Percentiles rank a stretch among this genome's conserved stretches.
Evolutionary conservation across 1,284 basidiomycete genomes (phyloP).

Genomic region (Apiotrichum mycotoxinovorans): DNA sequence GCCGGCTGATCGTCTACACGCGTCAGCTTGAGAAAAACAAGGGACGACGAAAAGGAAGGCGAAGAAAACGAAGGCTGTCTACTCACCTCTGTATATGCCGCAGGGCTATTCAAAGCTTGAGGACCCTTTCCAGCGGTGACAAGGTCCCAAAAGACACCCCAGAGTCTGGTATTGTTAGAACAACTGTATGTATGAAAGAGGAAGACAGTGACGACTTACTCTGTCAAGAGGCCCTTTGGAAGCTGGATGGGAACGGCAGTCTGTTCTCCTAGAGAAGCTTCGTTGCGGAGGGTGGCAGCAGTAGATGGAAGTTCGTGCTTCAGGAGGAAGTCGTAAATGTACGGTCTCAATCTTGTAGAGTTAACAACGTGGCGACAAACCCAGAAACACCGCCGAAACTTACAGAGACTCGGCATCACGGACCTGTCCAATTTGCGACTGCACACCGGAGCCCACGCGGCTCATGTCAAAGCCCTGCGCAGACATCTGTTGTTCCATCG

Average conservation of each 20-base stretch:
- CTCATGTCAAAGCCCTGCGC: conserved; percentile 33
- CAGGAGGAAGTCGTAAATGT: conserved; percentile 46
- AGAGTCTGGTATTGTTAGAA: conserved; percentile 37
- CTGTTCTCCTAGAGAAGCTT: conserved; percentile 43
- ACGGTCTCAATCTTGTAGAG: conserved; percentile 39
- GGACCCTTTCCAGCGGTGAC: conserved; percentile 47
- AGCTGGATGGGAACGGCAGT: conserved; percentile 43
- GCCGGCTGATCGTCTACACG: conserved; percentile 35
- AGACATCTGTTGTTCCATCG: conserved; percentile 21
- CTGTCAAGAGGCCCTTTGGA: conserved; percentile 47
- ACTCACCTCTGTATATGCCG: conserved; percentile 45
- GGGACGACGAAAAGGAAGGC: too few species aligned
- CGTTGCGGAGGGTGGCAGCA: conserved; percentile 41
- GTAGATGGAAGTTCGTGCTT: conserved; percentile 40
- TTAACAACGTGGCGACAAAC: conserved; percentile 11
- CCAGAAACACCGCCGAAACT: conserved; percentile 16
- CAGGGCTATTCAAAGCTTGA: conserved; percentile 41
- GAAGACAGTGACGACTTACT: conserved; percentile 36
- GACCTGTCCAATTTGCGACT: conserved; percentile 20
- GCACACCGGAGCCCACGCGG: conserved; percentile 31
- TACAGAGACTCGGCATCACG: conserved; percentile 39
- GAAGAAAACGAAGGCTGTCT: background rate
- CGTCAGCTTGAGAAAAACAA: conserved; percentile 1
- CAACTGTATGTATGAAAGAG: too few species aligned
- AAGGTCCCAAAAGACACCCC: conserved; percentile 51